Base-by-base conservation (phyloP, 139 green algal genomes). In the Chlamydomonas schloesseri region DNA sequence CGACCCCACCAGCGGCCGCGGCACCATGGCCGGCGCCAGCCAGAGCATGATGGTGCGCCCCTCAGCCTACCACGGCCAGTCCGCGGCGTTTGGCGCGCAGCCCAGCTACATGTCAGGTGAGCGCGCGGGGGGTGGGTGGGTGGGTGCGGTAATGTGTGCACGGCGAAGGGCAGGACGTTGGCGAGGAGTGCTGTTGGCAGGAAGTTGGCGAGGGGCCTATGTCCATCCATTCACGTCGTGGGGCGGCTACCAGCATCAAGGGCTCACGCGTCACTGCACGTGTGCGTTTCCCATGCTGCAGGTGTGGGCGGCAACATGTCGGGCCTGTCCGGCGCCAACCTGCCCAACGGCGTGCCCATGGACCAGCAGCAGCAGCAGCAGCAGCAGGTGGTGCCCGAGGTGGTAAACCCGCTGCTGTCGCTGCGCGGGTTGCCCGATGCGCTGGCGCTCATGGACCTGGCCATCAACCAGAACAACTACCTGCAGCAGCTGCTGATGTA, bases 401-500 rank as follows among this genome's bases (percentile, higher is more conserved):
- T 46, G 36, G 64, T 64, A 31, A 74, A 93, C 65, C 89, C 88
- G 31, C 76, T 92, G 33, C 64, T 65, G 9, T 36, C 34, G 4
- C 81, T 94, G 73, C 62, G 78, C 13, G 93, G 91, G 1, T 81
- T 96, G 46, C 70, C 81, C 13, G 88, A 94, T 37, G 90, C 87
- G 36, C 85, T 96, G 53, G 70, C 86, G 53, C 83, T 94, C 28
- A 93, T 96, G 91, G 94, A 96, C 62, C 58, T 82, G 50, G 92
- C 92, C 28, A 75, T 94, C 37, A 84, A 88, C 71, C 93, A 96
- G 77, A 95, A 95, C 62, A 84, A 78, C 5, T 93, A 92, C 83
- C 83, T 93, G 69, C 89, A 91, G 20, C 90, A 95, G 89, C 86
- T 96, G 64, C 88, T 96, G 58, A 74, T 92, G 64, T 96, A 96